These are phyloP conservation scores for Brassica napus DNA, from an alignment of 345 rosid genomes.

Conservation along the genomic window DNA sequence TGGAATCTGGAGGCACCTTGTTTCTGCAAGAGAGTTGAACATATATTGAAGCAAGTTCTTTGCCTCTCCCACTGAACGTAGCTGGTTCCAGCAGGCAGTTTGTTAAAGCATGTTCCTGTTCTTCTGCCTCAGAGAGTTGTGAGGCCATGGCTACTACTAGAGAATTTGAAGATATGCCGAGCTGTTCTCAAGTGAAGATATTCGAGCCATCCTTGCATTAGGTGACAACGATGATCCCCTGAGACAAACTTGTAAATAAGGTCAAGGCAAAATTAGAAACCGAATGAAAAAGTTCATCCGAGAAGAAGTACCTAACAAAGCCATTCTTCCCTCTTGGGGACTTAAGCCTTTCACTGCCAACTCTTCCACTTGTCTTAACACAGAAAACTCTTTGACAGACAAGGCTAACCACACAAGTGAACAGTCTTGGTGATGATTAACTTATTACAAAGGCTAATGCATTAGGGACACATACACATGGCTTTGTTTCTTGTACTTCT, in stretches of 20 bases:
- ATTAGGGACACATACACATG: slow-evolving; percentile 69
- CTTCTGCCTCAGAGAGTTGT: slow-evolving; percentile 98
- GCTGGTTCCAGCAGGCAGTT: slow-evolving; percentile 96
- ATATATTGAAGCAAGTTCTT: slow-evolving; percentile 92
- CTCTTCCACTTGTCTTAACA: slow-evolving; percentile 88
- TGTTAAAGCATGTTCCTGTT: slow-evolving; percentile 81
- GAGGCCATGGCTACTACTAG: slow-evolving; percentile 99
- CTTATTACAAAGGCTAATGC: background rate
- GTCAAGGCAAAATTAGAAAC: background rate
- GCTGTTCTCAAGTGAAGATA: slow-evolving; percentile 90
- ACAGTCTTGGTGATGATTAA: background rate
- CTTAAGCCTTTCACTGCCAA: slow-evolving; percentile 89
- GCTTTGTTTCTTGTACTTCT: slow-evolving; percentile 97
- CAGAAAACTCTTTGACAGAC: slow-evolving; percentile 89
- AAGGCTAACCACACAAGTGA: background rate
- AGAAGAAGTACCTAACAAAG: slow-evolving; percentile 61
- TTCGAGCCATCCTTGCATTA: slow-evolving; percentile 85
- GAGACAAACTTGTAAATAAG: slow-evolving; percentile 28
- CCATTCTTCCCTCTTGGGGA: slow-evolving; percentile 94
- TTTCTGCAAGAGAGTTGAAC: slow-evolving; percentile 83
- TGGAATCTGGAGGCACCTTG: slow-evolving; percentile 42
- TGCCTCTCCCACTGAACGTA: slow-evolving; percentile 98
- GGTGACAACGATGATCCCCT: slow-evolving; percentile 97
- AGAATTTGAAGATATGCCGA: slow-evolving; percentile 85
- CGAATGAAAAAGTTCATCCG: background rate